Conservation (phyloP, 2,329 filamentous ascomycete species). For the Sporothrix variecibatus region DNA sequence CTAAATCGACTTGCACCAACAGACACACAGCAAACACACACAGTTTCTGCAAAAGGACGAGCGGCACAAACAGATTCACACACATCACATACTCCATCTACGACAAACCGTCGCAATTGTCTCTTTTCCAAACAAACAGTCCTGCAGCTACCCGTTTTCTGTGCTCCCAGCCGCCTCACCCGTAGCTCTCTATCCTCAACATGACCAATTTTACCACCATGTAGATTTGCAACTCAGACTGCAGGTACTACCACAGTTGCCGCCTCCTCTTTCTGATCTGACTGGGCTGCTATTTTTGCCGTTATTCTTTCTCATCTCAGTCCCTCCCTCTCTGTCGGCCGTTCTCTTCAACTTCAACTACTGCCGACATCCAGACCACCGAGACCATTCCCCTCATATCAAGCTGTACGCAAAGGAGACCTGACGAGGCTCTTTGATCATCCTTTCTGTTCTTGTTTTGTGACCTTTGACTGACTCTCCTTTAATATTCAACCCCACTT, state of each 20-base stretch:
- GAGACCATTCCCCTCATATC: no score
- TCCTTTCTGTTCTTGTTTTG: not conserved
- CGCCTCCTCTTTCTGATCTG: not conserved
- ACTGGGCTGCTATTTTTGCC: not conserved
- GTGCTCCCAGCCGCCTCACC: not conserved
- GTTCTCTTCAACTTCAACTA: not conserved
- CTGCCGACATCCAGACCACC: not conserved
- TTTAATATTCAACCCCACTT: not conserved
- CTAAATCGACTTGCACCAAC: constrained; percentile 7
- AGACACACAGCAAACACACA: not conserved
- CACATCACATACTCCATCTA: not conserved
- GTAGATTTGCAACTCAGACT: not conserved
- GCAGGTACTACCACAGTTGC: not conserved
- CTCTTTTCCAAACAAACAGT: not conserved
- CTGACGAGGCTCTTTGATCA: no score
- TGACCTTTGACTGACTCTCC: not conserved
- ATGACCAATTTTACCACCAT: not conserved
- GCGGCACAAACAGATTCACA: not conserved
- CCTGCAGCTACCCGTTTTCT: not conserved
- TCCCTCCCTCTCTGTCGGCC: not conserved
- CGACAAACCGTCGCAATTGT: not conserved
- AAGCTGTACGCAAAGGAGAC: no score
- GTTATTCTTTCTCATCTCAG: not conserved
- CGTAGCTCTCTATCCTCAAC: not conserved
- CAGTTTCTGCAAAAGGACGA: not conserved